Evolutionary conservation across 2,329 filamentous ascomycete species (phyloP).

Genomic region (Tolypocladium nubicola): DNA sequence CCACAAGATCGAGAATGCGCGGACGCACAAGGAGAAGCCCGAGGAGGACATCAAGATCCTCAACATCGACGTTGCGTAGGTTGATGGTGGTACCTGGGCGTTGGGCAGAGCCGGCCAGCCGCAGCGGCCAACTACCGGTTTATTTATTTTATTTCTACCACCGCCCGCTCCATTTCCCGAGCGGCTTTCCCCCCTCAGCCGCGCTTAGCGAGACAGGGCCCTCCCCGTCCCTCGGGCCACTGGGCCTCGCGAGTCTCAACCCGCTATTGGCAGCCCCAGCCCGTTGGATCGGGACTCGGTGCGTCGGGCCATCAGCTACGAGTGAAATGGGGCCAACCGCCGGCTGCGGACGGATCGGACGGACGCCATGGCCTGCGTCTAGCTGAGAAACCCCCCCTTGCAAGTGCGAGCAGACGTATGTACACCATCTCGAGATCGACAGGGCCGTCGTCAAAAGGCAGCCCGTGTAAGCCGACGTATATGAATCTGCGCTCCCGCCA

Average conservation of each 20-base stretch:
- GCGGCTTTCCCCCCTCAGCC: neutral
- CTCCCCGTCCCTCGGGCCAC: neutral
- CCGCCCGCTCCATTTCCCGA: neutral
- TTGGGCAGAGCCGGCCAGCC: neutral
- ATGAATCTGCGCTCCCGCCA: neutral
- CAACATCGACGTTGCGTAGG: slow-evolving; percentile 58
- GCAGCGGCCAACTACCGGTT: neutral
- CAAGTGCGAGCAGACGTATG: neutral
- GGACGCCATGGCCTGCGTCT: neutral
- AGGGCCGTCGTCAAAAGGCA: neutral
- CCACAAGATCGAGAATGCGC: slow-evolving; percentile 87
- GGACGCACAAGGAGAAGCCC: slow-evolving; percentile 83
- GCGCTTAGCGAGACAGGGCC: neutral
- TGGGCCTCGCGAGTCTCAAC: neutral
- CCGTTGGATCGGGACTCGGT: neutral
- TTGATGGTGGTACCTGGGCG: neutral
- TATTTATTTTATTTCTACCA: neutral
- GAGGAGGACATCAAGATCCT: slow-evolving; percentile 97
- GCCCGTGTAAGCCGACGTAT: neutral
- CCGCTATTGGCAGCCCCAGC: neutral
- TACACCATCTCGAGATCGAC: neutral
- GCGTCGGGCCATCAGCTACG: neutral
- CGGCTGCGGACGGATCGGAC: neutral
- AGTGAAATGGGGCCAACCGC: neutral
- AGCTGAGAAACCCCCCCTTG: neutral